These are phyloP conservation scores for Maudiozyma turicensis DNA, from an alignment of 805 yeast species.

Conservation along the genomic window DNA sequence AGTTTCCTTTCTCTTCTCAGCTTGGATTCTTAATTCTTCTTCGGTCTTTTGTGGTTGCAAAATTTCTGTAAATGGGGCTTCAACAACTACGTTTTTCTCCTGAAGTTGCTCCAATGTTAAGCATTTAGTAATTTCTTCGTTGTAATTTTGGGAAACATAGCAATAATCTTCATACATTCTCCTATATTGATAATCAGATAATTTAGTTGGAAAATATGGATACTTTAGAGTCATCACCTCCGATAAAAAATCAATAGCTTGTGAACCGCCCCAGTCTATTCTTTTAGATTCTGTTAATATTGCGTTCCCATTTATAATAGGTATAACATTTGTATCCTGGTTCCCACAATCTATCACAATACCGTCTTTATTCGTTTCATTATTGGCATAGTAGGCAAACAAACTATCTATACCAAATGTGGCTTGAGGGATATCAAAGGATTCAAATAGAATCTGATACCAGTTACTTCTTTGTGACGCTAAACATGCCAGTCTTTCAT, in stretches of 20 bases:
- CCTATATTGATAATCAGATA: slow-evolving; percentile 54
- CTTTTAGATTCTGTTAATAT: slow-evolving; percentile 60
- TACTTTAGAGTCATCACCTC: slow-evolving; percentile 67
- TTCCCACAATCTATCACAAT: slow-evolving; percentile 77
- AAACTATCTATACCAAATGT: slow-evolving; percentile 77
- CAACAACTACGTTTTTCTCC: slow-evolving; percentile 62
- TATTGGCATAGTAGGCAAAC: slow-evolving; percentile 67
- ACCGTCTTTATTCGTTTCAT: slow-evolving; percentile 39
- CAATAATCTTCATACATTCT: slow-evolving; percentile 66
- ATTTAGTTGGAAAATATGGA: slow-evolving; percentile 79
- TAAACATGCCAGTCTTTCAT: slow-evolving; percentile 69
- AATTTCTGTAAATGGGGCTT: slow-evolving; percentile 67
- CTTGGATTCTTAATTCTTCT: slow-evolving; percentile 68
- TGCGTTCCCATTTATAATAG: slow-evolving; percentile 66
- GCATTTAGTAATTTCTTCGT: slow-evolving; percentile 45
- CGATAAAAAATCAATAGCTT: slow-evolving; percentile 52
- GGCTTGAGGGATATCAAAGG: slow-evolving; percentile 63
- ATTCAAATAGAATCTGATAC: slow-evolving; percentile 80
- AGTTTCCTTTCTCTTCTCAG: slow-evolving; percentile 72
- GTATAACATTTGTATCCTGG: slow-evolving; percentile 74
- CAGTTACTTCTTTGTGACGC: slow-evolving; percentile 58
- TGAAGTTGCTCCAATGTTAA: slow-evolving; percentile 58
- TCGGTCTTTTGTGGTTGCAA: slow-evolving; percentile 65
- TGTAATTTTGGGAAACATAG: slow-evolving; percentile 63
- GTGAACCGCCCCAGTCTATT: slow-evolving; percentile 87